Evolutionary conservation across 2,329 filamentous ascomycete genomes (phyloP).

Genomic region (Coleophoma eucalyptorum): DNA sequence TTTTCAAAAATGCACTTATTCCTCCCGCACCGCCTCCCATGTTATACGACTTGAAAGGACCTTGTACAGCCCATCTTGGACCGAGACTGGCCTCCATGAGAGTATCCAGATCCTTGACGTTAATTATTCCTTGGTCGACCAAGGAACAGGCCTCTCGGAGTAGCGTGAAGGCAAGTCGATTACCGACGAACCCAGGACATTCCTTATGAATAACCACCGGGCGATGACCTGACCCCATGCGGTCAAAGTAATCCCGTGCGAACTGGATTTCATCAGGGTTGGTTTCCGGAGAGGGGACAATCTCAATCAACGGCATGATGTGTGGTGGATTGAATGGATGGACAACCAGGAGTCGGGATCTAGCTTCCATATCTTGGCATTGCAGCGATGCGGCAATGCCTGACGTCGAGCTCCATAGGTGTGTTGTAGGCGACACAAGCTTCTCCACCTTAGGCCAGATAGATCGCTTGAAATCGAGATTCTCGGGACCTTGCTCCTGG

Average conservation of each 20-base stretch:
- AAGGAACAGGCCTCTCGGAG: slow-evolving; percentile 32
- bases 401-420: too few relatives aligned
- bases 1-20: too few relatives aligned
- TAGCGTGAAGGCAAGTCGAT: slow-evolving; percentile 38
- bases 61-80: slow-evolving; percentile 3
- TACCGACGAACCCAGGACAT: slow-evolving; percentile 38
- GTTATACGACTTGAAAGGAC: not conserved
- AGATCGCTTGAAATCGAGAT: too few relatives aligned
- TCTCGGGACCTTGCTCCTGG: too few relatives aligned
- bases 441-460: too few relatives aligned
- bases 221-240: slow-evolving; percentile 30
- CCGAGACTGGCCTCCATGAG: slow-evolving; percentile 1
- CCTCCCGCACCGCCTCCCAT: slow-evolving; percentile 1
- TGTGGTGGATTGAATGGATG: slow-evolving; percentile 46
- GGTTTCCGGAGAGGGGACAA: slow-evolving; percentile 31
- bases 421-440: too few relatives aligned
- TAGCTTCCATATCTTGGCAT: too few relatives aligned
- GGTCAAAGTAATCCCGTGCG: slow-evolving; percentile 20
- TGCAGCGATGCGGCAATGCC: too few relatives aligned
- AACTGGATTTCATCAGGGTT: slow-evolving; percentile 26
- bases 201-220: slow-evolving; percentile 36
- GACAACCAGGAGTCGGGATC: slow-evolving; percentile 27
- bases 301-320: slow-evolving; percentile 41
- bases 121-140: slow-evolving; percentile 27
- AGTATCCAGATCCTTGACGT: slow-evolving; percentile 24